phyloP scores from a whole-genome alignment of 768 basidiomycete genomes.

The Podaxis carcinomalis region DNA sequence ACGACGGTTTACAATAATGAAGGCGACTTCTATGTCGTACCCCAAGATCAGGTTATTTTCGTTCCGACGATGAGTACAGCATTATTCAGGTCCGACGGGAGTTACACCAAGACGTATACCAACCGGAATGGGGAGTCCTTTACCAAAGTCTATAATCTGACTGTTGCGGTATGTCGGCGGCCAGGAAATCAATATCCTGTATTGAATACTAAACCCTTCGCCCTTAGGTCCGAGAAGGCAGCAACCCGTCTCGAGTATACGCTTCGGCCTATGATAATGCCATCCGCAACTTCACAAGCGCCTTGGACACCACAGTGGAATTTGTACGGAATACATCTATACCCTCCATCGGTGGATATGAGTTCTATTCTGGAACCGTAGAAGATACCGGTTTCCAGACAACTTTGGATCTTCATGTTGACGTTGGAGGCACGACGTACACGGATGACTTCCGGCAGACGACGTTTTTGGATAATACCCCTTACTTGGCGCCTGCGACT shows the following conservation, averaged over 20 bases:
- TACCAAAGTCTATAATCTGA: conserved; percentile 19
- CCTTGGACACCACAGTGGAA: conserved; percentile 25
- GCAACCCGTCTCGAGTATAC: conserved; percentile 30
- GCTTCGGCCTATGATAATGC: conserved; percentile 28
- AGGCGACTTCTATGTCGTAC: conserved; percentile 35
- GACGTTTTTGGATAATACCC: conserved; percentile 24
- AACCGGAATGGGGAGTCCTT: conserved; percentile 20
- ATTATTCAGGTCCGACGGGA: conserved; percentile 20
- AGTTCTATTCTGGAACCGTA: conserved; percentile 28
- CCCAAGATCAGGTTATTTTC: conserved; percentile 40
- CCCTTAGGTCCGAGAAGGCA: conserved; percentile 21
- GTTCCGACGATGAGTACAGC: conserved; percentile 34
- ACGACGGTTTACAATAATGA: conserved; percentile 34
- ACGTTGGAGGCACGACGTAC: conserved; percentile 19
- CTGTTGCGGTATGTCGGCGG: conserved; percentile 18
- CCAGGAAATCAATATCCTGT: not conserved
- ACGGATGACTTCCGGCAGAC: conserved; percentile 25
- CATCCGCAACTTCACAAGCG: conserved; percentile 23
- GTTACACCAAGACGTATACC: conserved; percentile 20
- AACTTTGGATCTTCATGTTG: conserved; percentile 24
- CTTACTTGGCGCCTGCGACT: conserved; percentile 19
- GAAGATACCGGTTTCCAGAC: conserved; percentile 24
- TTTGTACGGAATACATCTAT: conserved; percentile 23
- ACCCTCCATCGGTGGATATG: conserved; percentile 27
- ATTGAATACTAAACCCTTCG: not conserved